phyloP scores from a whole-genome alignment of 164 flowering plant genomes.

The Platanus orientalis region DNA sequence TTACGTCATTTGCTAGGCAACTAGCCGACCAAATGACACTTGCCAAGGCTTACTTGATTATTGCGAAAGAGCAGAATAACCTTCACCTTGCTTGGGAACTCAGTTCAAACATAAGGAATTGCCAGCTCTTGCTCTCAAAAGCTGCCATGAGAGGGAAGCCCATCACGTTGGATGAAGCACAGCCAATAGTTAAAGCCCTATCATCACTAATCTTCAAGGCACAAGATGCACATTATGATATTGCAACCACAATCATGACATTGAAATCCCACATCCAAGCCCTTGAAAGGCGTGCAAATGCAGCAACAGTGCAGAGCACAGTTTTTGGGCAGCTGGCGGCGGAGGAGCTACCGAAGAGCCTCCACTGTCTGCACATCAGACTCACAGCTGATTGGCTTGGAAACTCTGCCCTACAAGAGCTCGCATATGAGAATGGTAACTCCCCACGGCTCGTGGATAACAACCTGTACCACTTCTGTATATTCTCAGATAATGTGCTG shows the following conservation, averaged over 20 bases:
- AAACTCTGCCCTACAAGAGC: slow-evolving; percentile 31
- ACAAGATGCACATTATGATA: slow-evolving; percentile 83
- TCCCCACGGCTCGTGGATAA: slow-evolving; percentile 76
- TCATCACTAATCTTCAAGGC: slow-evolving; percentile 77
- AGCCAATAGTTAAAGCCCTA: slow-evolving; percentile 56
- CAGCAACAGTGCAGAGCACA: slow-evolving; percentile 75
- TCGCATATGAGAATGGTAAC: slow-evolving; percentile 48
- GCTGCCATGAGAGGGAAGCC: slow-evolving; percentile 83
- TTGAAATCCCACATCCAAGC: slow-evolving; percentile 91
- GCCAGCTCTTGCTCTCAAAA: slow-evolving; percentile 84
- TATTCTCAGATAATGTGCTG: slow-evolving; percentile 72
- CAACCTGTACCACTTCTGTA: slow-evolving; percentile 83
- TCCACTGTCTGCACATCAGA: slow-evolving; percentile 58
- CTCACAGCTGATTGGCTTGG: slow-evolving; percentile 56
- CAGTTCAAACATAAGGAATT: slow-evolving; percentile 66
- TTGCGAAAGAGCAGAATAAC: slow-evolving; percentile 89
- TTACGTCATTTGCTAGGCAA: slow-evolving; percentile 71
- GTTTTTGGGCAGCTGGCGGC: slow-evolving; percentile 81
- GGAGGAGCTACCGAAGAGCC: slow-evolving; percentile 71
- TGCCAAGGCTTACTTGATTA: slow-evolving; percentile 85
- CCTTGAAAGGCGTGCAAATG: slow-evolving; percentile 85
- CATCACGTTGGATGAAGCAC: slow-evolving; percentile 65
- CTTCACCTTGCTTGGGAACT: slow-evolving; percentile 95
- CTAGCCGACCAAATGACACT: slow-evolving; percentile 86
- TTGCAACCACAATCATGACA: slow-evolving; percentile 90